Percentiles rank a stretch among this genome's conserved stretches.
These are phyloP conservation scores for Phytophthora capsici DNA, from an alignment of 352 stramenopile genomes.

Conservation along the genomic window DNA sequence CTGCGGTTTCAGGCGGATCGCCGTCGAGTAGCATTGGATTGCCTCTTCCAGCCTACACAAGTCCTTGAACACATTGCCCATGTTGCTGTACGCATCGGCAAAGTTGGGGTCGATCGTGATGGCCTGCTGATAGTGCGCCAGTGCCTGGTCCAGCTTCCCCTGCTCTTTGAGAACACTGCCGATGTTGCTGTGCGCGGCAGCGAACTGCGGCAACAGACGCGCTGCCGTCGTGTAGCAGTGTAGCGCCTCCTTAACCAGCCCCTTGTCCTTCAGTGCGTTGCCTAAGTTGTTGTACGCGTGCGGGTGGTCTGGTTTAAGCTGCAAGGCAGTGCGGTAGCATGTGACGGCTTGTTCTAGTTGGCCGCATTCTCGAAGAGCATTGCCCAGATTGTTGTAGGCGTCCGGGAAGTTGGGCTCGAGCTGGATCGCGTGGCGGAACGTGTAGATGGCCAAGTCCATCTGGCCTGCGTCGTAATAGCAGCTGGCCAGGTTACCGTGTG, in stretches of 20 bases:
- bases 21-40: conserved; percentile 90
- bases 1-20: conserved; percentile 89
- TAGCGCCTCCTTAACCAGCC: conserved; percentile 93
- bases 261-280: conserved; percentile 92
- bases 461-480: conserved; percentile 91
- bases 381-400: conserved; percentile 95
- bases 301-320: conserved; percentile 92
- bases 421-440: conserved; percentile 92
- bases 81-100: conserved; percentile 94
- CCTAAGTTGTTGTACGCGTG: conserved; percentile 96
- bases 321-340: conserved; percentile 90
- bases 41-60: conserved; percentile 87
- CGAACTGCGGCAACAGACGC: conserved; percentile 91
- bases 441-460: conserved; percentile 83
- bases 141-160: conserved; percentile 92
- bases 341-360: conserved; percentile 83
- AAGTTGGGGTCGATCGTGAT: conserved; percentile 94
- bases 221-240: conserved; percentile 94
- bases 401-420: conserved; percentile 94
- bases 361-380: conserved; percentile 88
- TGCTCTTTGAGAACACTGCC: conserved; percentile 95
- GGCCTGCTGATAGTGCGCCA: conserved; percentile 95
- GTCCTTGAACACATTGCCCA: conserved; percentile 96
- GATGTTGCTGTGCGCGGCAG: conserved; percentile 93
- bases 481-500: conserved; percentile 91